A percentile compares a stretch with the other conserved stretches of the same genome.
Evolutionary conservation across 2,329 filamentous ascomycete genomes (phyloP).

Genomic region (Epichloe bromicola): DNA sequence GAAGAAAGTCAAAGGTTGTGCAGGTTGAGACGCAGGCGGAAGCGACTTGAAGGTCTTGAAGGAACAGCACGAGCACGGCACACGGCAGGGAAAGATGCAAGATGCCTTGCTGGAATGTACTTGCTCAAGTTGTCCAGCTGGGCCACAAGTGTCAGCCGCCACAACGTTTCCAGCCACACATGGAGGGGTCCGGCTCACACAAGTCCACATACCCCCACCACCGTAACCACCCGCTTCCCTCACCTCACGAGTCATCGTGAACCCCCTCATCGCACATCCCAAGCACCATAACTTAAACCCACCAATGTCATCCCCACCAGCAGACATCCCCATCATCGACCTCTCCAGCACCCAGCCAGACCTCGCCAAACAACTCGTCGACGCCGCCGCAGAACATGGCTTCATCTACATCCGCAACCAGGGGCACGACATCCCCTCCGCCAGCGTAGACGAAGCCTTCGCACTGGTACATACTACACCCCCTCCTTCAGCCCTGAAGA

Average conservation of each 20-base stretch:
- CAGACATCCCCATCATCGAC: conserved; percentile 69
- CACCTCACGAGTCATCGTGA: background rate
- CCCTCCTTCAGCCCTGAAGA: background rate
- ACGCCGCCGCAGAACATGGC: conserved; percentile 69
- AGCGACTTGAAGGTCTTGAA: background rate
- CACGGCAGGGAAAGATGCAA: too few relatives aligned
- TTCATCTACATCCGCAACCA: conserved; percentile 82
- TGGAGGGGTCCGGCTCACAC: too few relatives aligned
- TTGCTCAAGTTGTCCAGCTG: too few relatives aligned
- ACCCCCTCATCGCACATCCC: background rate
- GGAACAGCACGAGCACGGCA: background rate
- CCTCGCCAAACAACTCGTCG: conserved; percentile 56
- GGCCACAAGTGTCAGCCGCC: too few relatives aligned
- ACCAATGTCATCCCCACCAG: conserved; percentile 14
- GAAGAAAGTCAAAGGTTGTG: too few relatives aligned
- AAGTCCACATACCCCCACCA: too few relatives aligned
- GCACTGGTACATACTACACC: conserved; percentile 42
- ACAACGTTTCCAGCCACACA: too few relatives aligned
- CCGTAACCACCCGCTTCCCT: too few relatives aligned
- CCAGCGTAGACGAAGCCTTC: conserved; percentile 60
- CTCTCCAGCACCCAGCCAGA: conserved; percentile 46
- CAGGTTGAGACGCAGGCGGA: too few relatives aligned
- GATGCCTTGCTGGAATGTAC: too few relatives aligned
- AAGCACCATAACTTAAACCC: background rate
- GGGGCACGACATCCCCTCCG: conserved; percentile 51